Evolutionary conservation across 31 red algal genomes (phyloP).

Genomic region (Bonnemaisonia californica): DNA sequence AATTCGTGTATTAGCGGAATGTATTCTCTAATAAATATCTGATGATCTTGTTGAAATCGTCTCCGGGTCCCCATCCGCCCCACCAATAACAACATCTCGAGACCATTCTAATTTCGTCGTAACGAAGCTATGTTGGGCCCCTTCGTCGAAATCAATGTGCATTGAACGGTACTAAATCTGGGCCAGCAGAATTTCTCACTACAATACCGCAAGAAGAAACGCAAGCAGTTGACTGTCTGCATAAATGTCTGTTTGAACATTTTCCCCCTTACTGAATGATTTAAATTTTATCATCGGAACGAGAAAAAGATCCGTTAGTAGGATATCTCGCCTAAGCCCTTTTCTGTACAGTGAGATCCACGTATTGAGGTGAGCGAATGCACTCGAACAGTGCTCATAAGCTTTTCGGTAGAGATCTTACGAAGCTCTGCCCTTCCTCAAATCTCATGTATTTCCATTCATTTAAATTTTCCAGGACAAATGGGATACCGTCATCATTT

Average conservation of each 20-base stretch:
- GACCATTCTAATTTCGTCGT: constrained; percentile 9
- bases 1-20: not conserved
- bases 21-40: constrained; percentile 35
- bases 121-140: constrained; percentile 23
- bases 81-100: constrained; percentile 13
- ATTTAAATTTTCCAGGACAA: not conserved
- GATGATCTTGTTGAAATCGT: constrained; percentile 24
- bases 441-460: not conserved
- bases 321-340: constrained; percentile 12
- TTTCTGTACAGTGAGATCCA: not conserved
- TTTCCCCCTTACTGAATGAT: not conserved
- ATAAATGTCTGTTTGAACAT: constrained; percentile 14
- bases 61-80: constrained; percentile 8
- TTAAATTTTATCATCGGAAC: constrained; percentile 9
- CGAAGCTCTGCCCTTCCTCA: not conserved
- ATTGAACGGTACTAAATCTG: not conserved
- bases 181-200: not conserved
- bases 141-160: constrained; percentile 18
- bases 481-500: not conserved
- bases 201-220: constrained; percentile 1
- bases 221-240: not conserved
- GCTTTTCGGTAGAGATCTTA: not conserved
- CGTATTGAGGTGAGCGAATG: not conserved
- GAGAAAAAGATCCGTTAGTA: constrained; percentile 10
- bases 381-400: not conserved